phyloP scores from a whole-genome alignment of 2,329 filamentous ascomycete species.

The Penicillium italicum region DNA sequence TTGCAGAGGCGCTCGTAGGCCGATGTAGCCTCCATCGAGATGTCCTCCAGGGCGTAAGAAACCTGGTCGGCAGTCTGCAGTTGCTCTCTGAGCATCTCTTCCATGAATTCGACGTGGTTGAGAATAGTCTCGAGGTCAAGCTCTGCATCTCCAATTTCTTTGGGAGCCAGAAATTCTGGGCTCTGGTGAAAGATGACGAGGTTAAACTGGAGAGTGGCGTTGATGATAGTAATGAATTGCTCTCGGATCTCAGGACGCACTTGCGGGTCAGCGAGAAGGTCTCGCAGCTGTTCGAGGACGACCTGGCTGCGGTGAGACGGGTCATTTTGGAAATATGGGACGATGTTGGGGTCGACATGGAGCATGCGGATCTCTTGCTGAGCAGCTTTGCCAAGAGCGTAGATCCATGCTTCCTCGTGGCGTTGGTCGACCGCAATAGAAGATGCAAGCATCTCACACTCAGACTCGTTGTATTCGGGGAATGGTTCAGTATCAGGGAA shows the following conservation, averaged over 20 bases:
- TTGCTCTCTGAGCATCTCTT: constrained; percentile 14
- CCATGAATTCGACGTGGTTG: background rate
- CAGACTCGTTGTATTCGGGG: constrained; percentile 24
- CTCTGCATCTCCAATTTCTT: constrained; percentile 11
- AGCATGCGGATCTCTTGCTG: constrained; percentile 19
- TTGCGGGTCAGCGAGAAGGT: constrained; percentile 10
- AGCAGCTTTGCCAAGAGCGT: constrained; percentile 22
- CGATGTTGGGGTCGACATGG: constrained; percentile 15
- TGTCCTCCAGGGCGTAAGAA: constrained; percentile 5
- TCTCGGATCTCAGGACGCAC: constrained; percentile 10
- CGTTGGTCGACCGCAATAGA: constrained; percentile 4
- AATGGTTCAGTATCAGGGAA: constrained; percentile 30
- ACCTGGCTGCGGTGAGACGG: constrained; percentile 1
- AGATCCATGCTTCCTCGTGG: constrained; percentile 22
- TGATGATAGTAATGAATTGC: constrained; percentile 22
- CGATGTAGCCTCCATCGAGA: constrained; percentile 5
- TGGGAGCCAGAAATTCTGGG: constrained; percentile 7
- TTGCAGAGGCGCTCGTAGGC: constrained; percentile 15
- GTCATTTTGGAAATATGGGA: background rate
- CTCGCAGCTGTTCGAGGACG: constrained; percentile 17
- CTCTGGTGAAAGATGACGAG: constrained; percentile 21
- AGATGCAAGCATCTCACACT: constrained; percentile 9
- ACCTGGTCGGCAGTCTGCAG: constrained; percentile 7
- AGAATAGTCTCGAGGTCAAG: constrained; percentile 14
- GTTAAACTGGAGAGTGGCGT: constrained; percentile 24